phyloP scores from a whole-genome alignment of 2,329 filamentous ascomycete genomes.

The Stemphylium vesicarium region DNA sequence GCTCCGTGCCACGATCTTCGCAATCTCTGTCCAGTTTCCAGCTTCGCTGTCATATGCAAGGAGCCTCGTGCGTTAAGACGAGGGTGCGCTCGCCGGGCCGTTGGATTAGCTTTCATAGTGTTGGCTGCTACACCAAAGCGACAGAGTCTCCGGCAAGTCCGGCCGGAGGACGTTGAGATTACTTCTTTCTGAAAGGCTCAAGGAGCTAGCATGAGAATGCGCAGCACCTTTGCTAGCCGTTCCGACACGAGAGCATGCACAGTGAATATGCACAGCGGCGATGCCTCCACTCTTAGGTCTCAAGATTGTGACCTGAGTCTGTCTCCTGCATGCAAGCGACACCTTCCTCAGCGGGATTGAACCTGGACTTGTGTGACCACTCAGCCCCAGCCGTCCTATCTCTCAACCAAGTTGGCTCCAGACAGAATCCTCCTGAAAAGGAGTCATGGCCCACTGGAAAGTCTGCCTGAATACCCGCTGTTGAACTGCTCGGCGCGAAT shows the following conservation, averaged over 20 bases:
- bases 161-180: slow-evolving; percentile 27
- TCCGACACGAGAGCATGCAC: slow-evolving; percentile 26
- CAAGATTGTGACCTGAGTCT: slow-evolving; percentile 16
- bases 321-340: slow-evolving; percentile 29
- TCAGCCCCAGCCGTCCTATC: not conserved
- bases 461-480: not conserved
- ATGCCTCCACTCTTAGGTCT: slow-evolving; percentile 33
- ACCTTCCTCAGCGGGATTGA: slow-evolving; percentile 16
- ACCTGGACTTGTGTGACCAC: slow-evolving; percentile 15
- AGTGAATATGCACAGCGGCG: slow-evolving; percentile 33
- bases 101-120: slow-evolving; percentile 26
- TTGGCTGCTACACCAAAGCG: slow-evolving; percentile 12
- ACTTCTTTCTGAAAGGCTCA: slow-evolving; percentile 22
- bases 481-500: not conserved
- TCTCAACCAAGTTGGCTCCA: slow-evolving; percentile 7
- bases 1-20: slow-evolving; percentile 22
- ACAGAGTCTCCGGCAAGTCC: slow-evolving; percentile 22
- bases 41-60: slow-evolving; percentile 15
- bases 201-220: slow-evolving; percentile 22
- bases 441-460: not conserved
- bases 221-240: slow-evolving; percentile 13
- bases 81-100: slow-evolving; percentile 30
- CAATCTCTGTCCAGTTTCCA: slow-evolving; percentile 6
- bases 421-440: not conserved
- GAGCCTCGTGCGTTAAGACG: slow-evolving; percentile 6